phyloP scores from a whole-genome alignment of 352 stramenopile species.

The Discostella stelligera region DNA sequence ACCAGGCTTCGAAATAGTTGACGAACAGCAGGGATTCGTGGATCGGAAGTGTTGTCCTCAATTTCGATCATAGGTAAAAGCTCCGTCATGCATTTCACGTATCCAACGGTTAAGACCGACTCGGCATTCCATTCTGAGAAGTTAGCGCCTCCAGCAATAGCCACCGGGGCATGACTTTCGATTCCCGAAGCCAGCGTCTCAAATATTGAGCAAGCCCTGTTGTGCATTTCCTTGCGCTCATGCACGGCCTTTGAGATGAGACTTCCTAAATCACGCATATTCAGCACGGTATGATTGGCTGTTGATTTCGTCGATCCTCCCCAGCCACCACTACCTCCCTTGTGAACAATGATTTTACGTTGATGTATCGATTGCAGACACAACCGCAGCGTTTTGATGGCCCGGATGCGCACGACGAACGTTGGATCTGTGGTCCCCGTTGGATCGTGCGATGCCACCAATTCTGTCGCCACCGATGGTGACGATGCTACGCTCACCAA shows the following conservation, averaged over 20 bases:
- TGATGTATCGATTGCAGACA: constrained; percentile 31
- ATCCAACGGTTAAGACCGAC: constrained; percentile 19
- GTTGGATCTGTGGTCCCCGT: neutral
- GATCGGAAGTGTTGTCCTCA: constrained; percentile 15
- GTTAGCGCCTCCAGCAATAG: constrained; percentile 5
- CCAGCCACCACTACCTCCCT: neutral
- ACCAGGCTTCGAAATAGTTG: constrained; percentile 17
- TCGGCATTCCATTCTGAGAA: constrained; percentile 3
- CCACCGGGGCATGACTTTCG: constrained; percentile 19
- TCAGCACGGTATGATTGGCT: constrained; percentile 3
- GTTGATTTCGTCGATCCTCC: neutral
- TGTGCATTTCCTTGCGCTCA: constrained; percentile 25
- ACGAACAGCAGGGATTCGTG: constrained; percentile 9
- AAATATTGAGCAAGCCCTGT: constrained; percentile 24
- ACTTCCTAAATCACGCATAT: constrained; percentile 20
- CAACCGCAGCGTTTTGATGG: constrained; percentile 16
- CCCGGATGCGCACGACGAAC: constrained; percentile 1
- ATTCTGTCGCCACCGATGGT: neutral
- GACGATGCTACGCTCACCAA: constrained; percentile 13
- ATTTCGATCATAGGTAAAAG: constrained; percentile 34
- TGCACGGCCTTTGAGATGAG: constrained; percentile 21
- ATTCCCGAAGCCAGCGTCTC: constrained; percentile 14
- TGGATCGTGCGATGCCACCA: neutral
- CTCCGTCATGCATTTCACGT: constrained; percentile 44
- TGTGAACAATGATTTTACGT: constrained; percentile 16